Conservation (phyloP, 768 basidiomycete species). For the Tricholoma flavovirens region DNA sequence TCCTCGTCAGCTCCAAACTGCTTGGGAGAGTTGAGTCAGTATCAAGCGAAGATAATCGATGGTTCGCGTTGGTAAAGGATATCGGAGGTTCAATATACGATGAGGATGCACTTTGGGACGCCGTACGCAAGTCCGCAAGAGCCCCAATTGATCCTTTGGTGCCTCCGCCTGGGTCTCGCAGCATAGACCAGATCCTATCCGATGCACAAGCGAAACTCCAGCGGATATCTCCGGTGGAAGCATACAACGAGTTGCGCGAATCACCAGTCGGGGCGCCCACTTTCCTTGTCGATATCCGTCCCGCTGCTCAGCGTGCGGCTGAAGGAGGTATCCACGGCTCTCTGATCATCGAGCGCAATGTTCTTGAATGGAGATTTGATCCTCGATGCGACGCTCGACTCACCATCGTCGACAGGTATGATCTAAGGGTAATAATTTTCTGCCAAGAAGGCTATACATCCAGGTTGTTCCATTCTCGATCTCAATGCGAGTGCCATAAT, state of each 20-base stretch:
- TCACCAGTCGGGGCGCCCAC: constrained; percentile 52
- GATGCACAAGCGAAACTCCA: constrained; percentile 59
- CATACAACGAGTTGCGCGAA: constrained; percentile 54
- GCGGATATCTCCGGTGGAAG: constrained; percentile 54
- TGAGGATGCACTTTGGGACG: constrained; percentile 62
- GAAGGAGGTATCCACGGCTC: constrained; percentile 62
- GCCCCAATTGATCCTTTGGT: constrained; percentile 53
- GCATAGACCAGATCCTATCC: constrained; percentile 51
- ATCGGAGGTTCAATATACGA: constrained; percentile 54
- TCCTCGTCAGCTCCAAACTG: constrained; percentile 64
- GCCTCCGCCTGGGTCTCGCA: constrained; percentile 61
- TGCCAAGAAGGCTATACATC: constrained; percentile 71
- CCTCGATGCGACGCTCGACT: constrained; percentile 56
- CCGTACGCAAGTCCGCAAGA: constrained; percentile 56
- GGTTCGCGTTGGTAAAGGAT: constrained; percentile 48
- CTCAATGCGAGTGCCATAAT: neutral
- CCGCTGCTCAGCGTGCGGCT: constrained; percentile 49
- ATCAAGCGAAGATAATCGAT: constrained; percentile 25
- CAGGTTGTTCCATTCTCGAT: constrained; percentile 27
- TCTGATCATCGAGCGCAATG: constrained; percentile 70
- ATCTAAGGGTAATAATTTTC: constrained; percentile 67
- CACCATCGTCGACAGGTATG: constrained; percentile 67
- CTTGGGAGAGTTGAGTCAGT: constrained; percentile 49
- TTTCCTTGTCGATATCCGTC: constrained; percentile 74
- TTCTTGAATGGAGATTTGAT: constrained; percentile 78